Base-by-base conservation (phyloP, 495 filamentous ascomycete species). In the Aspergillus olivimuriae region DNA sequence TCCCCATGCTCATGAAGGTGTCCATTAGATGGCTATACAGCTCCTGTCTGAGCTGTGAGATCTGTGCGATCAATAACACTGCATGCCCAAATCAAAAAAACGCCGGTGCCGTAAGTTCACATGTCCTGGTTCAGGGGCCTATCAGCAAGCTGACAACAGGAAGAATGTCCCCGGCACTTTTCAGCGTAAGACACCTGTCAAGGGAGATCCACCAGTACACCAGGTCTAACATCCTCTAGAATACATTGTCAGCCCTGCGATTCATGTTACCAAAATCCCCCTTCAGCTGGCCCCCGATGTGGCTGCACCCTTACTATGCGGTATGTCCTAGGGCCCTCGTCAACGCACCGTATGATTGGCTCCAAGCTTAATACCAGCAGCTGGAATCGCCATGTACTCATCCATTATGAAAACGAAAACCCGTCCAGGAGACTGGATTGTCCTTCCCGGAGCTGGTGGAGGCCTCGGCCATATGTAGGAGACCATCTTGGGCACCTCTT, bases 371-470 rank as follows among this genome's bases (percentile, higher is more conserved):
- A n/a, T n/a, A n/a, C n/a, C n/a, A n/a, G 11, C 15, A 52, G 66
- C 68, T 36, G 68, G 68, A 10, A 68, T 72, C 28, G 63, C 67
- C 6, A 70, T 70, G 68, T 72, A 69, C 41, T 69, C 65, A n/a
- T 69, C 68, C 6, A 69, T 72, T 37, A 61, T 63, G 44, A 70
- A 69, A 44, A 63, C 65, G 5, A 69, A 62, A 26, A 53, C 66
- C 20, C 56, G 61, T 15, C 55, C 60, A 2, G 68, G 65, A 17
- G 57, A 72, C 34, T 72, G 60, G 57, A 53, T 72, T 22, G 63
- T 61, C 28, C 59, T 72, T 7, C 48, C 66, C 15, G 68, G 68
- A 21, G 68, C 68, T 15, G 68, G 68, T 30, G 68, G 68, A 11
- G 68, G 68, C 3, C 38, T 72, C 12, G 68, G 68, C 12, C 68